These are phyloP conservation scores for Scedosporium aurantiacum DNA, from an alignment of 2,329 filamentous ascomycete species.

Conservation along the genomic window DNA sequence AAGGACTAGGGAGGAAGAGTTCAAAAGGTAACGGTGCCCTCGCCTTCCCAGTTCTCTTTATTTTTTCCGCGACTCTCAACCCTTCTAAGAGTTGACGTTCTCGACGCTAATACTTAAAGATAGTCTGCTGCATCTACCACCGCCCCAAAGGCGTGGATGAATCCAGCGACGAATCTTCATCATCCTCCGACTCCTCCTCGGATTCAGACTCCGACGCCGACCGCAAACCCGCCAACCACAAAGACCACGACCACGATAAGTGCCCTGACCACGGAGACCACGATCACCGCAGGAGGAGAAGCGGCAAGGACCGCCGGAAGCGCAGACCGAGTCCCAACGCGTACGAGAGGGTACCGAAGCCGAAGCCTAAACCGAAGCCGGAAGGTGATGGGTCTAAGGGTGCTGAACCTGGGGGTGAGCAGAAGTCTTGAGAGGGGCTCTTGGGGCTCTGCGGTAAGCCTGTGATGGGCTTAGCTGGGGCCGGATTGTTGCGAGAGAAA, in stretches of 20 bases:
- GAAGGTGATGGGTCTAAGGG: background rate
- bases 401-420: background rate
- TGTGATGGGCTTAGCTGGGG: no score
- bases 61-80: background rate
- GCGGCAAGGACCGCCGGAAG: conserved; percentile 28
- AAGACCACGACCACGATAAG: conserved; percentile 26
- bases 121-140: conserved; percentile 99
- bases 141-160: conserved; percentile 72
- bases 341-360: conserved; percentile 57
- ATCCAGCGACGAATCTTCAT: conserved; percentile 59
- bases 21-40: conserved; percentile 62
- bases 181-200: conserved; percentile 38
- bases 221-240: conserved; percentile 16
- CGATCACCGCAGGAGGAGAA: conserved; percentile 19
- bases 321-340: conserved; percentile 62
- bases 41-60: no score
- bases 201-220: conserved; percentile 27
- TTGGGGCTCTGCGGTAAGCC: no score
- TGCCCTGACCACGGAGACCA: conserved; percentile 22
- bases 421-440: background rate
- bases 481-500: no score
- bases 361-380: background rate
- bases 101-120: background rate
- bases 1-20: conserved; percentile 84
- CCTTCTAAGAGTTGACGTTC: background rate